Conservation (phyloP, 2,329 filamentous ascomycete species). For the Coniochaeta sp. region DNA sequence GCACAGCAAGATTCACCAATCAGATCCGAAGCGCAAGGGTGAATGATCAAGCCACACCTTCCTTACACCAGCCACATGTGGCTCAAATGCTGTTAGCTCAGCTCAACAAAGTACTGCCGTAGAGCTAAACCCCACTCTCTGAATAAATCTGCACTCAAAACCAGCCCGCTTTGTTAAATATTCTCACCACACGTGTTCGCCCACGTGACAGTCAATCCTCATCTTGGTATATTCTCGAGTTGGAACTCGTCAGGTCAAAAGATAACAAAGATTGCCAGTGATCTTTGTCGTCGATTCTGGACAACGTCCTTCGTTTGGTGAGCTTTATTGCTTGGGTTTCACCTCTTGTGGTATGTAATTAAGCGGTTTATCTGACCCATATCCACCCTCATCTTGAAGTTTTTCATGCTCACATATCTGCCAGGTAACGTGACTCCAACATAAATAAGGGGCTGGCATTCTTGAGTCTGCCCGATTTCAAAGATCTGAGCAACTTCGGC, state of each 20-base stretch:
- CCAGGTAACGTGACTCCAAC: background rate
- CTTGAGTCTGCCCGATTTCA: background rate
- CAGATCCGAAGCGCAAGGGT: background rate
- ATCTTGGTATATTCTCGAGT: background rate
- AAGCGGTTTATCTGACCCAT: background rate
- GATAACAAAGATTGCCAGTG: background rate
- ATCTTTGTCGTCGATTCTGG: background rate
- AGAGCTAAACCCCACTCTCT: constrained; percentile 5
- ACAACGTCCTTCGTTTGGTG: background rate
- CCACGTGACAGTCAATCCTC: background rate
- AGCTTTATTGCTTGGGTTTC: background rate
- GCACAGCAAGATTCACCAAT: background rate
- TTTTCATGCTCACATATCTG: background rate
- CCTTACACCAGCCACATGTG: constrained; percentile 12
- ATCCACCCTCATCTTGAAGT: background rate
- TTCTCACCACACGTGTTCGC: too few relatives aligned
- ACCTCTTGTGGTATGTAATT: background rate
- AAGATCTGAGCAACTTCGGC: background rate
- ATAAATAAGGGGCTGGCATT: background rate
- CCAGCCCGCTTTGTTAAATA: background rate
- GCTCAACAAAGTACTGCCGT: too few relatives aligned
- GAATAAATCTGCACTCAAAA: background rate
- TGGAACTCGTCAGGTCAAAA: background rate
- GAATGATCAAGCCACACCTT: background rate
- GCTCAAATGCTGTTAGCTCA: constrained; percentile 4